Conservation (phyloP, 306 rosid genomes). For the Lithocarpus polystachyus region DNA sequence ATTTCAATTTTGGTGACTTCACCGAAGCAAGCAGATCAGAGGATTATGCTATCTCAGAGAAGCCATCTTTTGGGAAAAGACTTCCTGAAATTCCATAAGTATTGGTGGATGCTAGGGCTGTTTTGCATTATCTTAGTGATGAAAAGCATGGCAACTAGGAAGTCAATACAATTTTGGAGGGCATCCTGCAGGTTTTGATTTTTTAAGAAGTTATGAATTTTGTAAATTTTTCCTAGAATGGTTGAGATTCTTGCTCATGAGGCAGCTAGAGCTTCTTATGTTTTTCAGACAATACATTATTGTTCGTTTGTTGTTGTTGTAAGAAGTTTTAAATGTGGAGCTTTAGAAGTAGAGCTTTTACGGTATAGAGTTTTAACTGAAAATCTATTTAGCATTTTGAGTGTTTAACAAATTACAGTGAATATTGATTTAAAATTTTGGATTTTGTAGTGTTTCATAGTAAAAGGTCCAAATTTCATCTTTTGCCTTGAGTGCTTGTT, state of each 20-base stretch:
- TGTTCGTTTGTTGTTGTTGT: too few relatives aligned
- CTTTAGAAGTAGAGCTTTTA: too few relatives aligned
- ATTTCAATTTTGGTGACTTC: neutral
- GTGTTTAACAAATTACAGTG: too few relatives aligned
- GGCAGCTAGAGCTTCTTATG: neutral
- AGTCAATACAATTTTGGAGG: neutral
- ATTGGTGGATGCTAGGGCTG: neutral
- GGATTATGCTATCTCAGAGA: neutral
- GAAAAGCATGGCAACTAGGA: neutral
- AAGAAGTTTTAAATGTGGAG: too few relatives aligned
- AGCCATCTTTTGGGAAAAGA: neutral
- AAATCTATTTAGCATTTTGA: too few relatives aligned
- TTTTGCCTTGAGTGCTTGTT: too few relatives aligned
- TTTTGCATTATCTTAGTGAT: neutral
- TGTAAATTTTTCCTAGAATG: neutral
- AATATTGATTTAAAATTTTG: too few relatives aligned
- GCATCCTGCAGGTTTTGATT: neutral
- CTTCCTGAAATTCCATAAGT: neutral
- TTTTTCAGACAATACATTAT: too few relatives aligned
- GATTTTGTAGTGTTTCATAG: too few relatives aligned
- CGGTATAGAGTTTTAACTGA: too few relatives aligned
- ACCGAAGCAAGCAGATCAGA: neutral
- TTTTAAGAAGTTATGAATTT: neutral
- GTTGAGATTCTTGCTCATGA: neutral
- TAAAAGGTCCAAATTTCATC: too few relatives aligned